Evolutionary conservation across 1,284 basidiomycete genomes (phyloP).

Genomic region (Rhizoctonia solani): DNA sequence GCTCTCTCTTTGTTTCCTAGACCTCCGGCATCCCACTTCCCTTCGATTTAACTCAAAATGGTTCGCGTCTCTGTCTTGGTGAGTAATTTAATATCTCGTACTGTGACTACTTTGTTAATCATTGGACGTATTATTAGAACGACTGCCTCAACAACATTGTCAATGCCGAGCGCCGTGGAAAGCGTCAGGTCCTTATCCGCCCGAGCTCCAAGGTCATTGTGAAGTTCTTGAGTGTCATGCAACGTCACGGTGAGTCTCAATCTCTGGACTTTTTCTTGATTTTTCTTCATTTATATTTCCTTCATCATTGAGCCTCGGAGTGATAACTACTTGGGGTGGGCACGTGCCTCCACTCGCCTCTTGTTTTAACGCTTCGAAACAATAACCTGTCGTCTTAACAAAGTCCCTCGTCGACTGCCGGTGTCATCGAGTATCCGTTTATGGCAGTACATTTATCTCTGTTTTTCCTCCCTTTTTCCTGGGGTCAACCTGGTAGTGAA

Average conservation of each 20-base stretch:
- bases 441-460: constrained; percentile 34
- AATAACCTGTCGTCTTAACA: constrained; percentile 47
- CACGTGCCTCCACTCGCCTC: constrained; percentile 57
- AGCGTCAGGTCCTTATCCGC: constrained; percentile 95
- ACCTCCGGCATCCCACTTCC: constrained; percentile 41
- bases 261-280: constrained; percentile 24
- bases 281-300: constrained; percentile 14
- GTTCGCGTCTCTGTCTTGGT: constrained; percentile 84
- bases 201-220: constrained; percentile 96
- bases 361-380: constrained; percentile 75
- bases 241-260: constrained; percentile 94
- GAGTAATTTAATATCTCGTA: constrained; percentile 38
- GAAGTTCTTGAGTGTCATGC: constrained; percentile 96
- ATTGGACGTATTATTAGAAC: constrained; percentile 54
- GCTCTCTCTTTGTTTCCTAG: constrained; percentile 41
- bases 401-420: constrained; percentile 25
- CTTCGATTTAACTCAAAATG: constrained; percentile 56
- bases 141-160: constrained; percentile 96
- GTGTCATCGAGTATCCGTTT: constrained; percentile 34
- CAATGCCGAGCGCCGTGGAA: constrained; percentile 97
- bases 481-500: no score
- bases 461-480: background rate
- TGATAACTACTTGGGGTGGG: constrained; percentile 74
- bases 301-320: constrained; percentile 51
- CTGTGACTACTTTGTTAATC: background rate